Evolutionary conservation across 139 green algal genomes (phyloP), one percentile per base, ranked within the genome.

Genomic region (Nannochloris sp.): DNA sequence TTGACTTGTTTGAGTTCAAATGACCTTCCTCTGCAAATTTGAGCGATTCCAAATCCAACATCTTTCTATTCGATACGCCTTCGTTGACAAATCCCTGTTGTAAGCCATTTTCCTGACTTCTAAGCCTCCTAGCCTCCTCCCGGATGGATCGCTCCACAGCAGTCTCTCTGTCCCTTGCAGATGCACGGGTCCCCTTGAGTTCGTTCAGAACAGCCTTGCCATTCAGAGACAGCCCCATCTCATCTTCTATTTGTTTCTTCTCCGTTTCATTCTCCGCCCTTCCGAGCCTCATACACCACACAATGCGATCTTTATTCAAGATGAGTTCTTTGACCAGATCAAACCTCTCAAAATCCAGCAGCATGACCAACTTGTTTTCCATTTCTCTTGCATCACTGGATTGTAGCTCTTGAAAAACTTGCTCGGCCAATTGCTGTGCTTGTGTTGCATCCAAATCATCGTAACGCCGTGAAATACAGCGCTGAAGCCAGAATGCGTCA

Each of bases 401-500:
- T 65, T 59, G 65, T 51, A 92, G 77, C 10, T 72, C 66, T 2
- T 46, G 51, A 17, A 84, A 68, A 28, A 89, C 83, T 49, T 96
- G 71, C 69, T 94, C 82, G 6, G 86, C 82, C 57, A 93, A 70
- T 68, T 83, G 70, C 69, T 95, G 85, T 33, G 79, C 73, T 14
- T 73, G 64, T 4, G 79, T 66, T n/a, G 88, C 77, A 28, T 96
- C 90, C 16, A 88, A 66, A 6, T 56, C 77, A 20, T 69, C 79
- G 43, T 89, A 87, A 1, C 83, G 87, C 29, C 78, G 72, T 29
- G 75, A 64, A 10, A 98, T 77, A 49, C 85, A 71, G 25, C 93
- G 85, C 82, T 99, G 93, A 72, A 99, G 86, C 93, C 93, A 99
- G 82, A 97, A 98, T 4, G 93, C 93, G 67, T 98, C 93, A 67